Base-by-base conservation (phyloP, 176 grass and related monocot genomes). In the Avena sativa region DNA sequence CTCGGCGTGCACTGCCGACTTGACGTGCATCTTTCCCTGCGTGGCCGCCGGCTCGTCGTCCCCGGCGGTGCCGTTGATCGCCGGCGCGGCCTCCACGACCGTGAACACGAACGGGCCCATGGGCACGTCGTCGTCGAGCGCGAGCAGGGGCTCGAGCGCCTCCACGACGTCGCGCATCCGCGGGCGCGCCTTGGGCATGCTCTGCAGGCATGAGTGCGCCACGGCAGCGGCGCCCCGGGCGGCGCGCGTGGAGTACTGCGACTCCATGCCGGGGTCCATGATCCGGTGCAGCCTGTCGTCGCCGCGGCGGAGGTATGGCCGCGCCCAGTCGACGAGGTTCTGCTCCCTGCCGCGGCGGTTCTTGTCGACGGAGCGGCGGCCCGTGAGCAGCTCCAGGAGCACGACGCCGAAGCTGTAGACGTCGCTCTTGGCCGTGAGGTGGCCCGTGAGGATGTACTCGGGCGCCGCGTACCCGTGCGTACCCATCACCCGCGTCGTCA, bases 391-490 rank as follows among this genome's bases (percentile, higher is more conserved):
- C 91, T 97, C 95, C 8, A 97, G 82, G 7, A 97, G 84, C 15
- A 89, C 40, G 7, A 89, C 83, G 10, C 79, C 73, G 3, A 86
- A 90, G 64, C 89, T 90, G 89, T 79, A 87, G 4, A 90, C 73
- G 0, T 90, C 84, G 9, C 83, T 90, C 88, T 90, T 90, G 49
- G 93, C 81, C 16, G 96, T 98, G 16, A 98, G 84, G 86, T 98
- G 96, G 56, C 93, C 96, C 89, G 93, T 98, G 75, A 98, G 76
- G 78, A 98, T 92, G 84, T 98, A 98, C 88, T 98, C 96, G 3
- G 96, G 96, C 52, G 96, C 93, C 11, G 96, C 96, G 81, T 98
- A 98, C 53, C 93, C 96, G 48, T 98, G 91, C 8, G 96, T 98
- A 85, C 96, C 96, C 93, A 98, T 94, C 48, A 98, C 90, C 8